Base-by-base conservation (phyloP, 805 yeast genomes). In the Suhomyces sp. region DNA sequence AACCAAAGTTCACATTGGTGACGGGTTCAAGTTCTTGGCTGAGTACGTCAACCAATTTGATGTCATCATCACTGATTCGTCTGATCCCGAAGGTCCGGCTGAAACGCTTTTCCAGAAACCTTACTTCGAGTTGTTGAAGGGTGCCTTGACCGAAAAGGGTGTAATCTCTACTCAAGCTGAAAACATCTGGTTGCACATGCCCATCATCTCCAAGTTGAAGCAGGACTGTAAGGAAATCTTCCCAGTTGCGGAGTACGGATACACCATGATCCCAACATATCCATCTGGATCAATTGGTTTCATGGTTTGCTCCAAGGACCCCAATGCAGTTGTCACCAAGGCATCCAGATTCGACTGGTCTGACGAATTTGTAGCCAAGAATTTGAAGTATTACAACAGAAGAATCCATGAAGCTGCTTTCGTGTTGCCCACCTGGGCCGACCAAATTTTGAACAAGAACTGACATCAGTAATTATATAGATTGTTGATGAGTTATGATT, bases 61-160 rank as follows among this genome's bases (percentile, higher is more conserved):
- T 59, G 97, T 90, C 31, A 91, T 91, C 63, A 84, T 91, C 63
- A 91, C 98, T 33, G 98, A 91, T 62, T 88, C 97, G 19, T 87
- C 96, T 21, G 98, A 91, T 65, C 98, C 98, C 32, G 98, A 91
- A 64, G 98, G 98, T 38, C 98, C 98, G 21, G 98, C 98, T 33
- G 96, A 83, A 63, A 74, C 87, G 23, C 75, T 91, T 34, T 93
- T 93, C 79, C 95, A 90, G 70, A 83, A 85, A 61, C 87, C 88
- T 19, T 91, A 91, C 74, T 91, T 90, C 62, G 75, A 83, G 64
- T 77, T 91, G 44, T 73, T 91, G 60, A 69, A 74, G 60, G 83
- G 79, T 44, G 96, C 98, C n/a, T 76, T 91, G 50, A 88, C 95
- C 42, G 93, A 80, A 46, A 79, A 87, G 60, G 98, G 98, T 59